phyloP scores from a whole-genome alignment of 2,329 filamentous ascomycete genomes.

The Paraconiothyrium sp. region DNA sequence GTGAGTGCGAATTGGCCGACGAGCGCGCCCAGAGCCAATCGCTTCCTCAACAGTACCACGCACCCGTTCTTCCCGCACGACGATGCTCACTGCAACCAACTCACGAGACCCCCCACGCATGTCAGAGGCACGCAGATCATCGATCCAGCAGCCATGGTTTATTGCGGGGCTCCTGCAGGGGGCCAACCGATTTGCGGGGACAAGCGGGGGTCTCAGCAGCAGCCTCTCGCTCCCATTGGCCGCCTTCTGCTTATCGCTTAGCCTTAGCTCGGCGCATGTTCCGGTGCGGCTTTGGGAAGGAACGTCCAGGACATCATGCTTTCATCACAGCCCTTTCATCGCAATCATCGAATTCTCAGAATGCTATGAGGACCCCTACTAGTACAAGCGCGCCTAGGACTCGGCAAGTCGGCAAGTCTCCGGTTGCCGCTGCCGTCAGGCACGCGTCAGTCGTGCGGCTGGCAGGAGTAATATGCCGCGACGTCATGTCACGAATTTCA shows the following conservation, averaged over 20 bases:
- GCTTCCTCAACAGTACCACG: background rate
- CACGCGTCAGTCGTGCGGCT: background rate
- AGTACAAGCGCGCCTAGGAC: background rate
- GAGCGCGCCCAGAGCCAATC: background rate
- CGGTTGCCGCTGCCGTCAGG: background rate
- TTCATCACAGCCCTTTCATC: constrained; percentile 2
- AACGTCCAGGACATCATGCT: background rate
- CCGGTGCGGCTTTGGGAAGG: too few species aligned
- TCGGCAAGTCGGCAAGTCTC: background rate
- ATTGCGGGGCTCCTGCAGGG: constrained; percentile 8
- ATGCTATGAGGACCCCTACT: background rate
- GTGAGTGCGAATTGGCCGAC: constrained; percentile 3
- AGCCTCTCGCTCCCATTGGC: background rate
- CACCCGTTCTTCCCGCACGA: background rate
- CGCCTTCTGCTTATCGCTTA: background rate
- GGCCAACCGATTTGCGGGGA: background rate
- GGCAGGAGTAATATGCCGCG: background rate
- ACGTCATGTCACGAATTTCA: background rate
- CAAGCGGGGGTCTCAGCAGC: background rate
- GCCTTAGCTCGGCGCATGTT: background rate
- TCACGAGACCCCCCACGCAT: background rate
- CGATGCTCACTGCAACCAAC: background rate
- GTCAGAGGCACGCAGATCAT: background rate
- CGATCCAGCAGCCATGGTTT: background rate
- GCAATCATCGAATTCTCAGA: background rate